Conservation (phyloP, 306 rosid genomes). For the Mimosa pudica region DNA sequence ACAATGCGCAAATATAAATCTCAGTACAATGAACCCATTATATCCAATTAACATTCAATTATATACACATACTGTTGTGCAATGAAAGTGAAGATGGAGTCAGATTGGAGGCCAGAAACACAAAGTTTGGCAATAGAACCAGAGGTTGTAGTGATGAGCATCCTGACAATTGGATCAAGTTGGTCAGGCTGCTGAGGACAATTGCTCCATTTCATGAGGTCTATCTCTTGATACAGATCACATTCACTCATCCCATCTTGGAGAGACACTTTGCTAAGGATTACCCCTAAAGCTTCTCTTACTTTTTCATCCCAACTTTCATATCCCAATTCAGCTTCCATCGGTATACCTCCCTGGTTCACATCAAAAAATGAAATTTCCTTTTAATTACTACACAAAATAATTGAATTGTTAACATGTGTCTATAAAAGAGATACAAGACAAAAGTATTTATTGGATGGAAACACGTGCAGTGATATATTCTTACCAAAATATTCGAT, state of each 20-base stretch:
- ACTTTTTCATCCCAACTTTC: constrained; percentile 85
- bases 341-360: constrained; percentile 35
- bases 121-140: not conserved
- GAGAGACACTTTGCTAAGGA: constrained; percentile 73
- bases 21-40: no score
- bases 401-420: not conserved
- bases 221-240: constrained; percentile 90
- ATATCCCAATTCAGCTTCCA: constrained; percentile 62
- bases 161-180: constrained; percentile 71
- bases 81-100: constrained; percentile 41
- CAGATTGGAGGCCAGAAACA: not conserved
- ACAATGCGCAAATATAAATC: no score
- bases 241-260: constrained; percentile 75
- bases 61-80: constrained; percentile 80
- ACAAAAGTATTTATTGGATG: not conserved
- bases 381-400: not conserved
- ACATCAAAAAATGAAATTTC: not conserved
- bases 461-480: not conserved
- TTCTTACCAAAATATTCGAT: not conserved
- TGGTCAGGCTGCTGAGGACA: constrained; percentile 51
- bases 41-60: no score
- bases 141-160: constrained; percentile 46
- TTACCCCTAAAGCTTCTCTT: constrained; percentile 85
- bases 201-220: constrained; percentile 81
- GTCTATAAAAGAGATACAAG: not conserved